Evolutionary conservation across 257 asterid genomes (phyloP).

Genomic region (Eucommia ulmoides): DNA sequence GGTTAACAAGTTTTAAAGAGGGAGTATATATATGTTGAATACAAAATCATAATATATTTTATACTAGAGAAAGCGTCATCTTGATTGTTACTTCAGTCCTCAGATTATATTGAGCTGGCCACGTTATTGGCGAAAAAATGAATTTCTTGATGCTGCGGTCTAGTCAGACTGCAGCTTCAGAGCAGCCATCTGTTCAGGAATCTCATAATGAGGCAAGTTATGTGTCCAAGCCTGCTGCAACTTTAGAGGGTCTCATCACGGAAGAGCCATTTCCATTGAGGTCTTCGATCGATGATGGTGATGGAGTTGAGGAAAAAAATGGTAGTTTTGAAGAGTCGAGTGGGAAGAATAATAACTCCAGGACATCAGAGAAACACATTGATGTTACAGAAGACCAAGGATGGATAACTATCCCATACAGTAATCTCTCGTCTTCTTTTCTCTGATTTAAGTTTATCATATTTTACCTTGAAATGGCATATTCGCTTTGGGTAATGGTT

Average conservation of each 20-base stretch:
- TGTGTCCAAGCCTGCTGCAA: constrained; percentile 29
- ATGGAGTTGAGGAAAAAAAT: constrained; percentile 30
- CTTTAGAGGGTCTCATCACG: constrained; percentile 50
- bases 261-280: constrained; percentile 40
- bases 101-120: not conserved
- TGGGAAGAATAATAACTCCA: constrained; percentile 25
- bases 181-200: constrained; percentile 40
- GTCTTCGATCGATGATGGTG: constrained; percentile 27
- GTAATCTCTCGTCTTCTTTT: constrained; percentile 32
- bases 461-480: no score
- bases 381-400: constrained; percentile 80
- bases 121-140: constrained; percentile 44
- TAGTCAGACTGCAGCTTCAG: constrained; percentile 55
- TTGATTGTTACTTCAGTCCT: not conserved
- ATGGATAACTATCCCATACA: constrained; percentile 55
- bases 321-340: constrained; percentile 23
- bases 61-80: no score
- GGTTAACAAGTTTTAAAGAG: no score
- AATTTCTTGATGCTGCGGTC: constrained; percentile 88
- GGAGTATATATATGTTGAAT: no score
- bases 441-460: no score
- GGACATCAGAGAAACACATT: constrained; percentile 37
- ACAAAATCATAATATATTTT: no score
- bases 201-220: constrained; percentile 23
- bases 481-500: no score